Percentiles rank a stretch among this genome's conserved stretches.
phyloP scores from a whole-genome alignment of 345 rosid genomes.

The Eucalyptus sideroxylon region DNA sequence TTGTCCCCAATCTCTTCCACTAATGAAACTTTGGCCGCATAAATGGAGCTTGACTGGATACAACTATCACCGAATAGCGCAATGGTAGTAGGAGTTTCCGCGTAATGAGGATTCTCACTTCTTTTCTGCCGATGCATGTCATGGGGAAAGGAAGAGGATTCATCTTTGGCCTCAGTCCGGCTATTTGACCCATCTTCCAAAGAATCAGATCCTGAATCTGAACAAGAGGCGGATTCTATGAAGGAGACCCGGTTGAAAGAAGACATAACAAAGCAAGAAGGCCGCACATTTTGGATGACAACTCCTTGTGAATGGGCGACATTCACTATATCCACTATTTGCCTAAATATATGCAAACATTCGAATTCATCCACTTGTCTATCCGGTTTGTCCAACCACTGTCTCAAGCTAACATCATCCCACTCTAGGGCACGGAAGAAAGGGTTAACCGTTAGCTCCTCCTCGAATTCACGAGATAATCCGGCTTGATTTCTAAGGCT shows the following conservation, averaged over 20 bases:
- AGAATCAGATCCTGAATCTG: slow-evolving; percentile 94
- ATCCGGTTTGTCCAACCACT: slow-evolving; percentile 85
- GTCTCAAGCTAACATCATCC: slow-evolving; percentile 91
- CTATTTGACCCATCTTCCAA: slow-evolving; percentile 51
- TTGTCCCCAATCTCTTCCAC: slow-evolving; percentile 25
- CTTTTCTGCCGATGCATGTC: slow-evolving; percentile 21
- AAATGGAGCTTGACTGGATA: slow-evolving; percentile 39
- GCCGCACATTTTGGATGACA: slow-evolving; percentile 82
- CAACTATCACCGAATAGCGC: slow-evolving; percentile 47
- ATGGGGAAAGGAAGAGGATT: slow-evolving; percentile 22
- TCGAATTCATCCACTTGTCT: slow-evolving; percentile 62
- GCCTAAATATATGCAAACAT: slow-evolving; percentile 91
- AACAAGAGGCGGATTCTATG: slow-evolving; percentile 93
- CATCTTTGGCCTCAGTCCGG: slow-evolving; percentile 27
- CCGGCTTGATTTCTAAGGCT: slow-evolving; percentile 39
- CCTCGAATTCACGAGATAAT: slow-evolving; percentile 37
- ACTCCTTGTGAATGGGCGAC: slow-evolving; percentile 89
- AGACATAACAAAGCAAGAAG: slow-evolving; percentile 93
- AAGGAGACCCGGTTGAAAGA: slow-evolving; percentile 85
- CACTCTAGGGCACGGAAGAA: slow-evolving; percentile 51
- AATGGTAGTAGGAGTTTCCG: slow-evolving; percentile 19
- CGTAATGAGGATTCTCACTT: slow-evolving; percentile 22
- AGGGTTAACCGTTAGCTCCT: slow-evolving; percentile 25
- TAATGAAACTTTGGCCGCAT: slow-evolving; percentile 8
- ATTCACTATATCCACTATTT: slow-evolving; percentile 77